phyloP scores from a whole-genome alignment of 2,329 filamentous ascomycete genomes.

The Periglandula ipomoeae region DNA sequence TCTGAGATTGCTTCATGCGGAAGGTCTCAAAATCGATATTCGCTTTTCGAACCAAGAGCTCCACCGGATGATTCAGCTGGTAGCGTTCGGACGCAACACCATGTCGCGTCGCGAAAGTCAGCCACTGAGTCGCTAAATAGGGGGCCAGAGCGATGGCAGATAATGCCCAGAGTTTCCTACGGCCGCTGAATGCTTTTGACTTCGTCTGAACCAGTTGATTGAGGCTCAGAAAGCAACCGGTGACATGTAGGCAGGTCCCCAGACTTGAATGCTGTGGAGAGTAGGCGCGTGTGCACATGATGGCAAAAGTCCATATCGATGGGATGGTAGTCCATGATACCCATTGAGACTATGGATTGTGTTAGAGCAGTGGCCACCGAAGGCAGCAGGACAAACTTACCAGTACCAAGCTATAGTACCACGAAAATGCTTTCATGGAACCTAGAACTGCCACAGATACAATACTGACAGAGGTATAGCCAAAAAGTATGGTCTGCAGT shows the following conservation, averaged over 20 bases:
- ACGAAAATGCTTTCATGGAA: neutral
- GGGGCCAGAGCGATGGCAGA: constrained; percentile 21
- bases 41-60: constrained; percentile 20
- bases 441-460: neutral
- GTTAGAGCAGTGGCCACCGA: neutral
- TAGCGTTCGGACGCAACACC: neutral
- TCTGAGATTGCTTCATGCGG: constrained; percentile 28
- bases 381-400: neutral
- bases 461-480: neutral
- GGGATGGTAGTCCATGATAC: neutral
- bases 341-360: neutral
- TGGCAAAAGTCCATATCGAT: constrained; percentile 21
- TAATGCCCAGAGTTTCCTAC: constrained; percentile 21
- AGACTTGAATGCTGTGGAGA: constrained; percentile 17
- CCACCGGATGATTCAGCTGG: constrained; percentile 25
- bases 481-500: neutral
- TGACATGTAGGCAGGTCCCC: constrained; percentile 17
- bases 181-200: constrained; percentile 20
- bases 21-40: constrained; percentile 21
- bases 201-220: constrained; percentile 21
- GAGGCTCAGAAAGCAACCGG: constrained; percentile 21
- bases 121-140: constrained; percentile 18
- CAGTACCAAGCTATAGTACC: neutral
- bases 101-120: constrained; percentile 12
- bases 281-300: constrained; percentile 20